Evolutionary conservation across 2,329 filamentous ascomycete species (phyloP), one percentile per base, ranked within the genome.

Genomic region (Cryphonectria japonica): DNA sequence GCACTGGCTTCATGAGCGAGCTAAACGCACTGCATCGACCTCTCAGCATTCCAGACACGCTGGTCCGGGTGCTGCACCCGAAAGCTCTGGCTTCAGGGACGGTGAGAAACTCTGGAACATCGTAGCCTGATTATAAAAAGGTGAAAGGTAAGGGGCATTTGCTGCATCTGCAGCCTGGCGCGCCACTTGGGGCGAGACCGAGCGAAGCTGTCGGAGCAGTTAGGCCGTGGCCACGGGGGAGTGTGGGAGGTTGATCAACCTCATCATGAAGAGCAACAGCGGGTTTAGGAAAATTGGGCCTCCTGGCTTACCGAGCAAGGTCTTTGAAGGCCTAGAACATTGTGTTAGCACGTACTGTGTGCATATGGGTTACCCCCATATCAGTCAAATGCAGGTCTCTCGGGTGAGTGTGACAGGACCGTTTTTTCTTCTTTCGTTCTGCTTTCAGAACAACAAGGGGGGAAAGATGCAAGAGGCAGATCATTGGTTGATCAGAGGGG

Each of bases 301-400:
- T 73, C 67, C 61, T 73, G 68, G 69, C 76, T 74, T 77, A 79
- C 78, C 78, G 77, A 63, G 78, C 76, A 69, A 79, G 78, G 72
- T 79, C 78, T 75, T 70, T 75, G 34, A 79, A 75, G 73, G 77
- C 76, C 78, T 79, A 76, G 76, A 78, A 72, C 75, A 43, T 29
- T 26, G 46, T 61, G 69, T 71, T 64, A 71, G 71, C 68, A 69
- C 13, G 11, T 29, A 59, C 54, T 59, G 26, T 59, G 54, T 32
- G 54, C 16, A 32, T 29, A 26, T 57, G n/a, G 61, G 9, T 46
- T 64, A 39, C 41, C 26, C 5, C 26, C 5, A 39, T 64, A 26
- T 29, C n/a, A 43, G n/a, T 39, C 39, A 43, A 26, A 63, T 39
- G 60, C 13, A 34, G 60, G 16, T 14, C n/a, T 14, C 37, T 22